Conservation (phyloP, 2,329 filamentous ascomycete genomes). For the Keithomyces neogunnii region DNA sequence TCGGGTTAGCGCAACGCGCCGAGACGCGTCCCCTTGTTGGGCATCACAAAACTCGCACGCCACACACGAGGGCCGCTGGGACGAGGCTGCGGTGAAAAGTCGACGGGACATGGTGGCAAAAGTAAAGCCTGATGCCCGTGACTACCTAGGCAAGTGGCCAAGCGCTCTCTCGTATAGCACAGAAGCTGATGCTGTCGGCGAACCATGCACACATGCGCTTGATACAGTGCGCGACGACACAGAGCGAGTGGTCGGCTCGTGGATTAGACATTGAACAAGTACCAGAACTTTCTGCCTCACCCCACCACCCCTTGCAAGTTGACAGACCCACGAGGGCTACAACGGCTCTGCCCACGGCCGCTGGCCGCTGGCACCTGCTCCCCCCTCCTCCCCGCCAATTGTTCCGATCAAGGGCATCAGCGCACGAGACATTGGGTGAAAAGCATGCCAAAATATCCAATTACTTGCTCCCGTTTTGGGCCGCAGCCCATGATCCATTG, state of each 20-base stretch:
- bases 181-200: too few species aligned
- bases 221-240: too few species aligned
- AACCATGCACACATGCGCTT: too few species aligned
- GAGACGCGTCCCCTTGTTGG: slow-evolving; percentile 22
- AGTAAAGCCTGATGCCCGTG: too few species aligned
- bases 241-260: too few species aligned
- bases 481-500: background rate
- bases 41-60: slow-evolving; percentile 8
- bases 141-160: too few species aligned
- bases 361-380: background rate
- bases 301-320: background rate
- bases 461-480: background rate
- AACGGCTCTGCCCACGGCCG: too few species aligned
- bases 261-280: too few species aligned
- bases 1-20: slow-evolving; percentile 22
- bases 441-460: background rate
- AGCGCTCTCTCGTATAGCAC: too few species aligned
- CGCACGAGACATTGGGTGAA: background rate
- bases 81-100: background rate
- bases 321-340: too few species aligned
- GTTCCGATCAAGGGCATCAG: background rate
- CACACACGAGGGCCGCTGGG: background rate
- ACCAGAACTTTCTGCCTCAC: background rate
- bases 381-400: background rate
- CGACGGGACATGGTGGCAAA: too few species aligned